Evolutionary conservation across 441 rosid species (phyloP), one percentile per base, ranked within the genome.

Genomic region (Manihot esculenta): DNA sequence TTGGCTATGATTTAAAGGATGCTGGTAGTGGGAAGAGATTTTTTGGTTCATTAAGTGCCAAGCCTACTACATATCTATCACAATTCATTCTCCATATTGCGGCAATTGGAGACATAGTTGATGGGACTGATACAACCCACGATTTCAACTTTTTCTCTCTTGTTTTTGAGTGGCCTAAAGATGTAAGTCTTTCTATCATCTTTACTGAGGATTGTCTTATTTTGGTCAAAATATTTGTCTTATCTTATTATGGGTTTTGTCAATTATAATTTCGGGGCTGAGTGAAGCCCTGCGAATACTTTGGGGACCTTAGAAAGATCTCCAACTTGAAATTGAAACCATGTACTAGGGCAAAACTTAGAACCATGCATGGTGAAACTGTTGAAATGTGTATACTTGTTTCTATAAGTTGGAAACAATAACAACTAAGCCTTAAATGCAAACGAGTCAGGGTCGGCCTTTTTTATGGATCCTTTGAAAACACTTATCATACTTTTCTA

Each of bases 71-170:
- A 10, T 95, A 89, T 76, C 83, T 95, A 49, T 95, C 99, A 55
- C 98, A 89, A 77, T 95, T 95, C 81, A 93, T 91, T 77, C 95
- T 95, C 64, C 92, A 95, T 62, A 91, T 88, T 80, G 99, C 99
- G 80, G 98, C 99, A 56, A 88, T 95, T 70, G 99, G 99, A 77
- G 99, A 95, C 84, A 89, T 91, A 79, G 98, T 95, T 78, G 98
- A 93, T 77, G 99, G 99, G 80, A 91, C 97, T 41, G 99, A 95
- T 77, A 93, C 98, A 72, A 95, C 99, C 75, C 99, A 95, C 68
- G 99, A 95, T 87, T 95, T 95, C 86, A 95, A 95, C 86, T 95
- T 88, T 81, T 95, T 95, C 85, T 89, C 98, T 42, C 86, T 93
- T 69, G 91, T 91, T 58, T 91, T 93, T 62, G 99, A 95, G 83